Percentiles rank a stretch among this genome's conserved stretches.
Conservation (phyloP, 768 basidiomycete genomes). For the Pleurotus cornucopiae region DNA sequence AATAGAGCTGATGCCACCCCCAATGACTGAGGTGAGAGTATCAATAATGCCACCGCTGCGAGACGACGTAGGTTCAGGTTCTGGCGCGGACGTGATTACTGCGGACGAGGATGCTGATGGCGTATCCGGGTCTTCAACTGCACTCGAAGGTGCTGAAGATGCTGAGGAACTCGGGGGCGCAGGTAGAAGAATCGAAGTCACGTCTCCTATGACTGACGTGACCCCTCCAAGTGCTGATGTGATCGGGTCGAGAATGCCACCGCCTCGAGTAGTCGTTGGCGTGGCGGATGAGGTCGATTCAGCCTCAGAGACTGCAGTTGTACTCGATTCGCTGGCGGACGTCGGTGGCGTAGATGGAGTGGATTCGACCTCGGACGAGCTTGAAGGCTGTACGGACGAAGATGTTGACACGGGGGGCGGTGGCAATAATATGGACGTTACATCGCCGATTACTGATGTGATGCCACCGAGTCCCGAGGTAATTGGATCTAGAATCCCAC, state of each 20-base stretch:
- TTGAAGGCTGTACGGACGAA: not conserved
- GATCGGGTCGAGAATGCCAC: slow-evolving; percentile 9
- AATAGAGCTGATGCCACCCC: not conserved
- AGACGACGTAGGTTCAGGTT: not conserved
- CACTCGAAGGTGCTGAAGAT: not conserved
- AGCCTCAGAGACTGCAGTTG: not conserved
- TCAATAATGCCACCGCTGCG: not conserved
- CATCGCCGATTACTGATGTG: not conserved
- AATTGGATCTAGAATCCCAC: slow-evolving; percentile 8
- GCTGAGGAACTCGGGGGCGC: not conserved
- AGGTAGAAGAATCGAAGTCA: not conserved
- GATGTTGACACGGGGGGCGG: not conserved
- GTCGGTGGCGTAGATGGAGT: not conserved
- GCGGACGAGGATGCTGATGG: not conserved
- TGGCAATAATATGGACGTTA: not conserved
- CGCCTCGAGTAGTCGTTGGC: slow-evolving; percentile 5
- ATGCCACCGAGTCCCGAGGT: not conserved
- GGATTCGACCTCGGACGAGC: not conserved
- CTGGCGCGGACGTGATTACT: not conserved
- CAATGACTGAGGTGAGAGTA: no score
- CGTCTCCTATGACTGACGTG: not conserved
- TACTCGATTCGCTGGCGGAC: not conserved
- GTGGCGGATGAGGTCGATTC: not conserved
- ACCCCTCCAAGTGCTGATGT: not conserved
- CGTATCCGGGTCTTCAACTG: not conserved